Percentiles rank a stretch among this genome's conserved stretches.
Evolutionary conservation across 306 rosid genomes (phyloP).

Genomic region (Bauhinia variegata): DNA sequence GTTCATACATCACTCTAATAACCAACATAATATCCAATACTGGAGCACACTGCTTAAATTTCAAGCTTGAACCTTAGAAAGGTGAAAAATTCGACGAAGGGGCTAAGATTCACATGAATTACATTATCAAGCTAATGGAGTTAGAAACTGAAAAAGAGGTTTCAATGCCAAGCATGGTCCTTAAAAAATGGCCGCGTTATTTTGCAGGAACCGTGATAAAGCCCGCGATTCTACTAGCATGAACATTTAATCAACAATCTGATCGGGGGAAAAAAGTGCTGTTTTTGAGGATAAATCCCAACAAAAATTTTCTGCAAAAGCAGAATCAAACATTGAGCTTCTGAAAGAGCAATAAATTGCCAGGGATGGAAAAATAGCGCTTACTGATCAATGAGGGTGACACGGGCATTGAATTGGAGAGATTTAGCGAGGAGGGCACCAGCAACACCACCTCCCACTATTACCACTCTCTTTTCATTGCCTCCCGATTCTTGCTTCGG

Average conservation of each 20-base stretch:
- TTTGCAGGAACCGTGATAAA: no score
- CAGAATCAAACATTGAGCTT: neutral
- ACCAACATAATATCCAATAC: constrained; percentile 12
- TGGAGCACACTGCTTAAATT: constrained; percentile 9
- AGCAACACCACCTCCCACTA: constrained; percentile 83
- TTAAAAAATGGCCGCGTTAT: neutral
- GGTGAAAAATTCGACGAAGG: neutral
- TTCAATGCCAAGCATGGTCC: neutral
- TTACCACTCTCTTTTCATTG: constrained; percentile 52
- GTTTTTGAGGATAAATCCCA: constrained; percentile 4
- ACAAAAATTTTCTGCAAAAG: neutral
- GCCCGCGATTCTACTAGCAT: neutral
- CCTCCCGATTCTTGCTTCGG: constrained; percentile 13
- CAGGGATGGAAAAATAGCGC: neutral
- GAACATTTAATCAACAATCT: constrained; percentile 6
- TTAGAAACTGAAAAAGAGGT: neutral
- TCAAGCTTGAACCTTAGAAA: constrained; percentile 32
- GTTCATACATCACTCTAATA: constrained; percentile 11
- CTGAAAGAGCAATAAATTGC: neutral
- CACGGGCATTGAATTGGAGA: constrained; percentile 59
- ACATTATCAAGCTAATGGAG: neutral
- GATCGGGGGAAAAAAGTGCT: neutral
- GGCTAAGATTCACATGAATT: neutral
- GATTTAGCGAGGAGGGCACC: constrained; percentile 70
- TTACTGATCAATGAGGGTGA: constrained; percentile 78